Evolutionary conservation across 495 filamentous ascomycete species (phyloP).

Genomic region (Pyrenopolyporus hunteri): DNA sequence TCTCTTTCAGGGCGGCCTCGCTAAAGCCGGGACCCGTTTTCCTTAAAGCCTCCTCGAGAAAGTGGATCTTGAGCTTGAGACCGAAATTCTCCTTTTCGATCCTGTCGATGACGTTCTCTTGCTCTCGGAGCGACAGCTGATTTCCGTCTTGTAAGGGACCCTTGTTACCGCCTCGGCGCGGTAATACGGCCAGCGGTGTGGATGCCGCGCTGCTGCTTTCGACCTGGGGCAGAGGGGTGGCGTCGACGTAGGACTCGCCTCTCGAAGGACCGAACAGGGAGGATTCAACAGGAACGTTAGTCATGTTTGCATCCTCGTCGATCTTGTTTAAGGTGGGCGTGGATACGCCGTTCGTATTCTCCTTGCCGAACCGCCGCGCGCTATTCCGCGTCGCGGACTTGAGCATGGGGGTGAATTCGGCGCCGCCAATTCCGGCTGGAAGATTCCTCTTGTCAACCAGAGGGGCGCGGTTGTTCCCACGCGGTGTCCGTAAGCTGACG

Average conservation of each 20-base stretch:
- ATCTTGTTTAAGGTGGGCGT: conserved; percentile 73
- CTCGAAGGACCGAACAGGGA: conserved; percentile 71
- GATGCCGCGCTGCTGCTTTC: conserved; percentile 78
- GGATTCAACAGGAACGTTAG: conserved; percentile 65
- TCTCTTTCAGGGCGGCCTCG: conserved; percentile 85
- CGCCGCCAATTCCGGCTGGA: conserved; percentile 63
- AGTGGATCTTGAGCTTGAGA: conserved; percentile 81
- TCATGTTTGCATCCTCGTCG: conserved; percentile 70
- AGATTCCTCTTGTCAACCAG: conserved; percentile 73
- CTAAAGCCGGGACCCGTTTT: conserved; percentile 88
- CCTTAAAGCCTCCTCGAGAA: conserved; percentile 76
- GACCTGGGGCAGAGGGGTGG: conserved; percentile 67
- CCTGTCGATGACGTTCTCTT: conserved; percentile 92
- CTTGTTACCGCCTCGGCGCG: conserved; percentile 64
- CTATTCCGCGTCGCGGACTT: conserved; percentile 88
- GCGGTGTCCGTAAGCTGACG: conserved; percentile 71
- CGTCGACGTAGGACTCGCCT: conserved; percentile 56
- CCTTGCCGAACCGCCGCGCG: conserved; percentile 63
- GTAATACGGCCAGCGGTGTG: conserved; percentile 72
- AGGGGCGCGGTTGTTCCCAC: conserved; percentile 60
- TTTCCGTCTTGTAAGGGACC: conserved; percentile 81
- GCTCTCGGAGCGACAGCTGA: conserved; percentile 85
- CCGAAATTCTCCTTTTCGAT: conserved; percentile 93
- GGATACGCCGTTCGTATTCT: conserved; percentile 55
- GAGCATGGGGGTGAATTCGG: conserved; percentile 92